Conservation (phyloP, 2,329 filamentous ascomycete species). For the Westerdykella sp. region DNA sequence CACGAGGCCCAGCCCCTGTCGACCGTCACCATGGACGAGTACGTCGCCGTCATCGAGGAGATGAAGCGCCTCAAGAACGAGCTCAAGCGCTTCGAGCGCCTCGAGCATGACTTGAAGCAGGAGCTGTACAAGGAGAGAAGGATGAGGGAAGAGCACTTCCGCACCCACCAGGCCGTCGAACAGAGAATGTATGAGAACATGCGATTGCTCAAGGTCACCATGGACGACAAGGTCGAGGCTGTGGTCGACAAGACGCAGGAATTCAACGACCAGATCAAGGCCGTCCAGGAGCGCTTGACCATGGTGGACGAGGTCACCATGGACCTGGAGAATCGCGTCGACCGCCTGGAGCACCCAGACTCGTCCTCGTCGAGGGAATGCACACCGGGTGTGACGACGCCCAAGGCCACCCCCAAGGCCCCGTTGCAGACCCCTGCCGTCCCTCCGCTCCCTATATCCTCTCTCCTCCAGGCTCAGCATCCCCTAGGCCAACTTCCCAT, state of each 20-base stretch:
- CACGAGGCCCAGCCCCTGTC: conserved; percentile 35
- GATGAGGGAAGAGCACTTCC: conserved; percentile 30
- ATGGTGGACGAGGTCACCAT: conserved; percentile 38
- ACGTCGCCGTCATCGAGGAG: conserved; percentile 32
- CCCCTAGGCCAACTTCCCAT: conserved; percentile 31
- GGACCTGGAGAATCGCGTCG: conserved; percentile 36
- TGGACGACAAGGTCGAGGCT: conserved; percentile 38
- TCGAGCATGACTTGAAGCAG: conserved; percentile 35
- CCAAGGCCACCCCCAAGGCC: conserved; percentile 20
- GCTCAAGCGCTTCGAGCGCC: conserved; percentile 25
- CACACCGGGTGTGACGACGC: conserved; percentile 27
- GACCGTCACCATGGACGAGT: conserved; percentile 33
- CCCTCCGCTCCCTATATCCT: conserved; percentile 24
- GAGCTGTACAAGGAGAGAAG: conserved; percentile 32
- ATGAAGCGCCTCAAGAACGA: conserved; percentile 32
- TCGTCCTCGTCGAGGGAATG: conserved; percentile 18
- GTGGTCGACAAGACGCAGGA: conserved; percentile 38
- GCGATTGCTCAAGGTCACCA: conserved; percentile 32
- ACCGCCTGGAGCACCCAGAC: conserved; percentile 26
- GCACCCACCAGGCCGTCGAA: conserved; percentile 29
- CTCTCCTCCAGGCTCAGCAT: conserved; percentile 25
- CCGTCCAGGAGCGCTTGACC: conserved; percentile 30
- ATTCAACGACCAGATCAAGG: conserved; percentile 33
- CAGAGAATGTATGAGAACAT: conserved; percentile 36
- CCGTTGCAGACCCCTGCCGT: conserved; percentile 11